Evolutionary conservation across 495 filamentous ascomycete genomes (phyloP).

Genomic region (Penicillium coprophilum): DNA sequence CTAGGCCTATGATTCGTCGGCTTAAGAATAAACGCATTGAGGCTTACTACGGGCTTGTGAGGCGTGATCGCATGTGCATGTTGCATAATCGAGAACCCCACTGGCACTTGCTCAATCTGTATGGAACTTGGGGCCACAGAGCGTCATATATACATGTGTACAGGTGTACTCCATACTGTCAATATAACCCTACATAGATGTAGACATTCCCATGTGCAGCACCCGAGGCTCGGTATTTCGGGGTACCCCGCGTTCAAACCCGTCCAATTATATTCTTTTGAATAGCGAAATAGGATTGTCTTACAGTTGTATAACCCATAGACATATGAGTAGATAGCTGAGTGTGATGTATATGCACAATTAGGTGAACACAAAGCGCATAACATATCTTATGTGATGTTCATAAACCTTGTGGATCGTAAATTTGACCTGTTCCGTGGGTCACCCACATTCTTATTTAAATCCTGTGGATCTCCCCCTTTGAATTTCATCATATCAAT

Average conservation of each 20-base stretch:
- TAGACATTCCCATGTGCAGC: not conserved
- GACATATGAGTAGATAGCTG: no score
- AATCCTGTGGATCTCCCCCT: not conserved
- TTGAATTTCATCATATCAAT: not conserved
- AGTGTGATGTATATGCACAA: no score
- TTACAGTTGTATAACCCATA: no score
- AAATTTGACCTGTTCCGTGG: not conserved
- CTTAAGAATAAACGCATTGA: not conserved
- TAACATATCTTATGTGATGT: not conserved
- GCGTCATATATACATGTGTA: no score
- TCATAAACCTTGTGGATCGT: not conserved
- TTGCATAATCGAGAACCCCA: no score
- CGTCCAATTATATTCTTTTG: not conserved
- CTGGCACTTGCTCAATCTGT: no score
- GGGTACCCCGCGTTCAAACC: not conserved
- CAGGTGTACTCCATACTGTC: no score
- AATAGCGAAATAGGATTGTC: no score
- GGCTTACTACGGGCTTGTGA: no score
- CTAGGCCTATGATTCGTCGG: not conserved
- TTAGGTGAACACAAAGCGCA: not conserved
- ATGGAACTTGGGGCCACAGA: no score
- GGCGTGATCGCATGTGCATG: not conserved
- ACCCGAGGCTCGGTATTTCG: not conserved
- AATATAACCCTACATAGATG: no score
- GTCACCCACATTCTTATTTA: not conserved